Evolutionary conservation across 2,329 filamentous ascomycete species (phyloP).

Genomic region (Endocalyx cinctus): DNA sequence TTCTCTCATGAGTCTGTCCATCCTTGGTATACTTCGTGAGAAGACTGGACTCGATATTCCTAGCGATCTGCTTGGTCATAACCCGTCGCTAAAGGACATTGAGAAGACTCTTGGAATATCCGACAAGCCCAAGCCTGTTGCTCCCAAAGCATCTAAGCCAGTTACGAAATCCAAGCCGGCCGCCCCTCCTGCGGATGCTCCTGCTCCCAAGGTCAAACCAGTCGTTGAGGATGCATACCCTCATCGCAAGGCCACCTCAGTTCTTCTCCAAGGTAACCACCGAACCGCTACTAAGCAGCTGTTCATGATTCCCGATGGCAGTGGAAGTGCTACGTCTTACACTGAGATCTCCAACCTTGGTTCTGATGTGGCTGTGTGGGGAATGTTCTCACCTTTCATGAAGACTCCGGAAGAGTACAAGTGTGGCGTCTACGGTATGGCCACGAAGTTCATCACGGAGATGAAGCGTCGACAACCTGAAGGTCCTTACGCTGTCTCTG

Average conservation of each 20-base stretch:
- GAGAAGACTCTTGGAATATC: conserved; percentile 57
- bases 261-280: conserved; percentile 45
- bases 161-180: conserved; percentile 24
- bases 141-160: conserved; percentile 25
- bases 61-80: conserved; percentile 56
- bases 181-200: conserved; percentile 30
- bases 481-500: conserved; percentile 64
- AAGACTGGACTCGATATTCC: conserved; percentile 51
- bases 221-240: conserved; percentile 38
- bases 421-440: conserved; percentile 62
- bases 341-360: conserved; percentile 52
- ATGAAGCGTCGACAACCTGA: conserved; percentile 66
- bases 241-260: conserved; percentile 44
- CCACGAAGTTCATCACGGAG: conserved; percentile 61
- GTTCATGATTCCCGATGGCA: conserved; percentile 53
- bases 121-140: conserved; percentile 33
- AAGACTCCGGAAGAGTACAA: conserved; percentile 62
- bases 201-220: conserved; percentile 38
- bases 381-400: conserved; percentile 68
- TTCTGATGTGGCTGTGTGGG: conserved; percentile 45
- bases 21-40: conserved; percentile 50
- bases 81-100: conserved; percentile 60
- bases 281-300: conserved; percentile 42
- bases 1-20: conserved; percentile 53
- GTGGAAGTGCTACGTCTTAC: conserved; percentile 63